Evolutionary conservation across 2,329 filamentous ascomycete species (phyloP).

Genomic region (Colletotrichum scovillei): DNA sequence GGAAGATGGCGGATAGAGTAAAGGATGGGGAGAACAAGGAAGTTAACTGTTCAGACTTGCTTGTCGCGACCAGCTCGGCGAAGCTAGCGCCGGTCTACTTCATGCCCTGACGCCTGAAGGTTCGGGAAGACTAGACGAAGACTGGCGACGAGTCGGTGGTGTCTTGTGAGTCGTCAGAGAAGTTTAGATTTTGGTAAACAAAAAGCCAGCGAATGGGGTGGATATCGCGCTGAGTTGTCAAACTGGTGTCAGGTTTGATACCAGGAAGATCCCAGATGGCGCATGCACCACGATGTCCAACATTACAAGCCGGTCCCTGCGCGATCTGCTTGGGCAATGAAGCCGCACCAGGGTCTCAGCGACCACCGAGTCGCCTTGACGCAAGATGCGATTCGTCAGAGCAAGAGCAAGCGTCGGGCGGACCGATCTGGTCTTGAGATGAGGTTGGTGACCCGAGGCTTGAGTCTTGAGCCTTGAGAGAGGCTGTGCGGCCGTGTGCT

Average conservation of each 20-base stretch:
- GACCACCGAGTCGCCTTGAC: slow-evolving; percentile 35
- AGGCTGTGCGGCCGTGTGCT: slow-evolving; percentile 10
- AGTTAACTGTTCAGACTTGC: slow-evolving; percentile 35
- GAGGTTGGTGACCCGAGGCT: slow-evolving; percentile 5
- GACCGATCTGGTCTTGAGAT: slow-evolving; percentile 28
- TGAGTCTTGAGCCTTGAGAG: background rate
- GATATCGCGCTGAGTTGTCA: slow-evolving; percentile 49
- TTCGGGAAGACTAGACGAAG: slow-evolving; percentile 35
- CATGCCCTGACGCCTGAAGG: slow-evolving; percentile 36
- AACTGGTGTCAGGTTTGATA: slow-evolving; percentile 49
- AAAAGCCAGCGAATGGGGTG: slow-evolving; percentile 40
- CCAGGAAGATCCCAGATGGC: slow-evolving; percentile 54
- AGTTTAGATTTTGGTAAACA: slow-evolving; percentile 38
- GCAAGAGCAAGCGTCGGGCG: slow-evolving; percentile 21
- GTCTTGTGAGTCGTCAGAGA: slow-evolving; percentile 36
- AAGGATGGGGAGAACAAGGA: slow-evolving; percentile 34
- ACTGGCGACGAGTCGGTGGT: slow-evolving; percentile 36
- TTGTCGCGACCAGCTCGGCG: slow-evolving; percentile 37
- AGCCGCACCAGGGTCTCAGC: slow-evolving; percentile 55
- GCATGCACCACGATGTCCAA: slow-evolving; percentile 50
- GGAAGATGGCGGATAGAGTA: slow-evolving; percentile 25
- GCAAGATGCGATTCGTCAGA: slow-evolving; percentile 37
- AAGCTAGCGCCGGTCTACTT: slow-evolving; percentile 35
- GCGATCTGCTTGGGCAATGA: slow-evolving; percentile 50
- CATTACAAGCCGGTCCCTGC: slow-evolving; percentile 55